Evolutionary conservation across 2,329 filamentous ascomycete genomes (phyloP), one percentile per base, ranked within the genome.

Genomic region (Dactylellina drechsleri): DNA sequence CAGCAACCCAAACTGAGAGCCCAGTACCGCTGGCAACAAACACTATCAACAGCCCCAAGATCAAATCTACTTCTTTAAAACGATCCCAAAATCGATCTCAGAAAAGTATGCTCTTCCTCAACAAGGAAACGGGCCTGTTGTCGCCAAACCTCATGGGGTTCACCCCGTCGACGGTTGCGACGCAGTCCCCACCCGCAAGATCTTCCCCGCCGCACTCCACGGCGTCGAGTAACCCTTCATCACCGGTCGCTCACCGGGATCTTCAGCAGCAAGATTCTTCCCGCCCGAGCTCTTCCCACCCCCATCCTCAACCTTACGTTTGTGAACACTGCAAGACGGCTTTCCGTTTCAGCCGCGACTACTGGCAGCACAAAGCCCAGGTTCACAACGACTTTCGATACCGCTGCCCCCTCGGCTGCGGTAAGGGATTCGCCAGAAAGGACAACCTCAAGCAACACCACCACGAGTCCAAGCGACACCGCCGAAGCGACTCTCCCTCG

Each of bases 291-390:
- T 47, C 61, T 23, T 62, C 71, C 47, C 58, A 64, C 45, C 52
- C 58, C 40, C 58, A 64, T 45, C 52, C 58, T 18, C 64, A 68
- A 36, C 71, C 71, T 4, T 75, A 75, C 36, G 64, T 62, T 23
- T 75, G 71, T 28, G 64, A 75, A 26, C 71, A 75, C 40, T 75
- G 71, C 64, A 67, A 75, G 26, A 15, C 64, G 26, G 58, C 57
- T 16, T 75, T 75, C 59, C 57, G 71, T 4, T 75, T 75, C 71
- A 75, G 71, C 71, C 71, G 71, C 12, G 71, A 75, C 53, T 75
- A 75, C 71, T 75, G 71, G 71, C 71, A 75, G 56, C 71, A 75
- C 31, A 75, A 75, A 31, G 64, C 71, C 43, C 71, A 75, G 41
- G 52, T 31, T 31, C 71, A 75, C 59, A 68, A 68, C 54, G 71